Conservation (phyloP, 78 protist species). For the slime mould (Dictyostelium discoideum) region DNA sequence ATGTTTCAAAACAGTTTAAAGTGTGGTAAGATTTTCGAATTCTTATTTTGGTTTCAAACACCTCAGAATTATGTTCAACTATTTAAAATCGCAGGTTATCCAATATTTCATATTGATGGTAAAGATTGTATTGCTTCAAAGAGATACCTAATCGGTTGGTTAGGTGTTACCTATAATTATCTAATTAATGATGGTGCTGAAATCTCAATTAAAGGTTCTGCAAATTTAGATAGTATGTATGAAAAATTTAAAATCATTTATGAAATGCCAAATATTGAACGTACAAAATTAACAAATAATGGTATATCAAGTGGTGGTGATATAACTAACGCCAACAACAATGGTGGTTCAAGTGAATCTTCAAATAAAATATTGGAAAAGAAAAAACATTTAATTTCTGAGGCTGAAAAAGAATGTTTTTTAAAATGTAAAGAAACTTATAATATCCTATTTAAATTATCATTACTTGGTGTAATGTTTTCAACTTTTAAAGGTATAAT, state of each 20-base stretch:
- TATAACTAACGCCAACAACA: neutral
- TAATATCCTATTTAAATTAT: conserved; percentile 50
- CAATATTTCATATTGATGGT: neutral
- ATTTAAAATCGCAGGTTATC: conserved; percentile 9
- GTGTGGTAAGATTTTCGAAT: neutral
- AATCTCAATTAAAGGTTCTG: neutral
- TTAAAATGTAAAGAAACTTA: conserved; percentile 42
- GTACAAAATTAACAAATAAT: neutral
- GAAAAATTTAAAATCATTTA: conserved; percentile 16
- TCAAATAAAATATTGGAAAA: neutral
- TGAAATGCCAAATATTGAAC: conserved; percentile 8
- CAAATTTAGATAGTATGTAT: conserved; percentile 19
- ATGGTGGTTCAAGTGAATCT: neutral
- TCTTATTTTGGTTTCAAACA: conserved; percentile 6
- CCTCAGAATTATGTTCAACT: neutral
- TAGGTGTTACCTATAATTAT: conserved; percentile 13
- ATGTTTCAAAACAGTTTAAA: neutral
- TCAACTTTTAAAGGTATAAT: conserved; percentile 54
- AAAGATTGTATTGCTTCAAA: neutral
- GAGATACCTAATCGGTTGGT: conserved; percentile 28
- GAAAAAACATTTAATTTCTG: conserved; percentile 22
- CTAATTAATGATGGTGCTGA: conserved; percentile 51
- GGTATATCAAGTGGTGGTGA: neutral
- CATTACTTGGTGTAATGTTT: conserved; percentile 67
- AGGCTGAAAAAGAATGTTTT: conserved; percentile 32